Percentiles rank a stretch among this genome's conserved stretches.
Evolutionary conservation across 108 stramenopile genomes (phyloP).

Genomic region (Pelagomonas calceolata): DNA sequence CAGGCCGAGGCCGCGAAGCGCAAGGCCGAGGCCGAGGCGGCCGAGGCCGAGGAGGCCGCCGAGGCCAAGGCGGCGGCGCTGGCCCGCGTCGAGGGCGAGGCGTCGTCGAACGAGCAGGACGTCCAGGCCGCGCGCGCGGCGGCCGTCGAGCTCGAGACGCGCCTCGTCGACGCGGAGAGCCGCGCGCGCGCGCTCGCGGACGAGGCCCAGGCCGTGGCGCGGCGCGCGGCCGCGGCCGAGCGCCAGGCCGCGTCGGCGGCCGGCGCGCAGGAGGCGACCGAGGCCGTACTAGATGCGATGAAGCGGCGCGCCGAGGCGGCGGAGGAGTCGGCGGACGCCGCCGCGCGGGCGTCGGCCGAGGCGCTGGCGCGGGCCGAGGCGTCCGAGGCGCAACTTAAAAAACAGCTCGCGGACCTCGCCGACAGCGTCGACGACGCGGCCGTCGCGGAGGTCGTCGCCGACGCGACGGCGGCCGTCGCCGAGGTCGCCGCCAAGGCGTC

Average conservation of each 20-base stretch:
- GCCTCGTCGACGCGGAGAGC: neutral
- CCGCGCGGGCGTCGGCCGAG: neutral
- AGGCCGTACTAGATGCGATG: neutral
- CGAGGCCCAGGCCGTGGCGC: neutral
- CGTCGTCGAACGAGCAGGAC: neutral
- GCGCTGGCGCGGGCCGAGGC: no score
- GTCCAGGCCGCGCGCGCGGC: neutral
- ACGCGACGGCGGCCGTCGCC: neutral
- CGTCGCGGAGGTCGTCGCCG: no score
- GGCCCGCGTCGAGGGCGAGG: neutral
- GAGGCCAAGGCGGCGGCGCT: neutral
- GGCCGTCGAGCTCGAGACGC: neutral
- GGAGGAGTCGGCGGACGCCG: neutral
- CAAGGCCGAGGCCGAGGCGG: neutral
- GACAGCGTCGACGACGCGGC: no score
- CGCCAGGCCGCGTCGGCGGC: neutral
- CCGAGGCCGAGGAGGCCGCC: neutral
- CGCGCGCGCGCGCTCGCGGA: neutral
- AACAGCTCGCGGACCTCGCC: no score
- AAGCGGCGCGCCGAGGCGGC: neutral
- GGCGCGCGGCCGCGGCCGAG: no score
- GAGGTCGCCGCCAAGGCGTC: neutral
- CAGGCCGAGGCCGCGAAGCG: neutral
- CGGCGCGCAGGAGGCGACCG: neutral
- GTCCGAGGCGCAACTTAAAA: no score